Evolutionary conservation across 2,329 filamentous ascomycete species (phyloP), one percentile per base, ranked within the genome.

Genomic region (Sarocladiaceae sp.): DNA sequence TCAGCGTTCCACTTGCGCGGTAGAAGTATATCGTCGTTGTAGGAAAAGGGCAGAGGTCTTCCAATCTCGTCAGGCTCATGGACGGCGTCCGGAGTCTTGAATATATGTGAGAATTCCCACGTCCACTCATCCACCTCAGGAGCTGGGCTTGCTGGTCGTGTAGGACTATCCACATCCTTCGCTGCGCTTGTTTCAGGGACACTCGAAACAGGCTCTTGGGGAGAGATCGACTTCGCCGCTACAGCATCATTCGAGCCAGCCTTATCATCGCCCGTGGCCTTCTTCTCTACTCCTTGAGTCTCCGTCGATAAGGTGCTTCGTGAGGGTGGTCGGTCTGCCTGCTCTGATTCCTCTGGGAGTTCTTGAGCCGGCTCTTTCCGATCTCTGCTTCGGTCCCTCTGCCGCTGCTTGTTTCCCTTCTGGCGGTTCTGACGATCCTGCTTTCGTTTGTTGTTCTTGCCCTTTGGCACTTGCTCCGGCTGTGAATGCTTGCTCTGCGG

Each of bases 31-130:
- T 68, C 64, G 16, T 72, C 68, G 31, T 60, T 66, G 47, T 69
- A 73, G 15, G 59, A 56, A 13, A 54, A 50, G 3, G 68, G 62
- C 2, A 74, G 56, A 16, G 70, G 70, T 47, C 65, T 70, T 11
- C 66, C 68, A 44, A 73, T 65, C n/a, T 68, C 64, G 29, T 74
- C 70, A n/a, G 67, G 65, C 6, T 61, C 58, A 45, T 65, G 63
- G 10, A 49, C 50, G 4, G 57, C 46, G 7, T 54, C 48, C 26
- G 56, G 49, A 32, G 68, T 64, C 9, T 59, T 55, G 45, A 73
- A 72, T 4, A 68, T 65, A 51, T 45, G 47, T 31, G 50, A 48
- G 11, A 64, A 55, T 6, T 72, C 64, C 61, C 67, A 68, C 13
- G 66, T 57, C 33, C 58, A 64, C 11, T 63, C 58, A 12, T 62